Base-by-base conservation (phyloP, 345 rosid genomes). In the Nasturtium officinale region DNA sequence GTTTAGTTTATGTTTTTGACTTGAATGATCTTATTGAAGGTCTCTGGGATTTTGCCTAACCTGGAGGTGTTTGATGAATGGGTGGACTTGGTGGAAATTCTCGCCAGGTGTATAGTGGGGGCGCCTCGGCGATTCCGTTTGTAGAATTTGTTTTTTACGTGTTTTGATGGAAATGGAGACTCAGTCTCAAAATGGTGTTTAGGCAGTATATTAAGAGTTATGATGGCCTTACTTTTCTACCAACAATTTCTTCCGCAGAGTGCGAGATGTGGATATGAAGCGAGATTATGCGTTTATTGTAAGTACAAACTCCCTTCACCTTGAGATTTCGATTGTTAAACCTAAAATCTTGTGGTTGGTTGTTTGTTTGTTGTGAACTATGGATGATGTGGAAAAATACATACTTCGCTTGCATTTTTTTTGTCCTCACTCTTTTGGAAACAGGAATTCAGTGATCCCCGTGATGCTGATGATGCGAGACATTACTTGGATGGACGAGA, bases 191-290 rank as follows among this genome's bases (percentile, higher is more conserved):
- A 89, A 81, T 89, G 96, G 98, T 90, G 87, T 90, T 87, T 89
- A 87, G 90, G 90, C 70, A 79, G 82, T 85, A 81, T 89, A 53
- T 85, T 90, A 85, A 84, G 55, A 53, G 86, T 87, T 80, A 83
- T 79, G 96, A 93, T 90, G 98, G 89, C 97, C 96, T 90, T 90
- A 90, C 88, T 87, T 93, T 89, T 93, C 84, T 93, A 90, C 96
- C 82, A 89, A 87, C 92, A 82, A 74, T 90, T 93, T 93, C 77
- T 75, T 67, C 46, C 94, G 87, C 97, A 93, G 98, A 90, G 83
- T 90, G 73, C 94, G 96, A 62, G 92, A 89, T 87, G 97, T 92
- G 96, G 98, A 92, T 90, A 89, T 92, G 98, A 92, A 92, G 98
- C 89, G 93, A 72, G 97, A 93, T 80, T 93, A 84, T 66, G 98